A percentile compares a stretch with the other conserved stretches of the same genome.
Conservation (phyloP, 352 stramenopile species). For the Blastocystis sp. region DNA sequence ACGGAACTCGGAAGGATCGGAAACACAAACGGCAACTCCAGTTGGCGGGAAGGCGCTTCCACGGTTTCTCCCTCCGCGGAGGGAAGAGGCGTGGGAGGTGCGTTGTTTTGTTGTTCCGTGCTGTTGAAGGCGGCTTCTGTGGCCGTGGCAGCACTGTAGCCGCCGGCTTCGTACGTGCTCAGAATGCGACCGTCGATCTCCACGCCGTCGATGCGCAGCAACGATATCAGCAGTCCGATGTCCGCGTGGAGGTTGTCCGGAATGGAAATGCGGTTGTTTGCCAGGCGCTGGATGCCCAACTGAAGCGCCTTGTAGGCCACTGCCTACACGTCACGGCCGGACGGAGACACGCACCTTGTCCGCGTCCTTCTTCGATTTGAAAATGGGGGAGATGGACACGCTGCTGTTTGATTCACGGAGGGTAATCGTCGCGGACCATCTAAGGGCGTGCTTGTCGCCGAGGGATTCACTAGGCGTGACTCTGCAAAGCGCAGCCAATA, state of each 20-base stretch:
- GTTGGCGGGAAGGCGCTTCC: background rate
- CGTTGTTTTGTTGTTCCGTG: background rate
- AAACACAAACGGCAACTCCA: slow-evolving; percentile 43
- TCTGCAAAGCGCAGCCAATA: background rate
- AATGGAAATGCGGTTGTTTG: background rate
- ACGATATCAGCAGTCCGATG: background rate
- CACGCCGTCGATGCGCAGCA: background rate
- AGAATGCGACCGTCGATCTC: background rate
- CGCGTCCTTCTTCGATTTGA: slow-evolving; percentile 41
- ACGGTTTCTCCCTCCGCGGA: background rate
- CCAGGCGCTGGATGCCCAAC: slow-evolving; percentile 8
- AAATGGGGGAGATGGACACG: slow-evolving; percentile 44
- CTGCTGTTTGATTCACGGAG: background rate
- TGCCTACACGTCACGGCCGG: background rate
- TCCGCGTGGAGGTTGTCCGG: background rate
- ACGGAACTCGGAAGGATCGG: background rate
- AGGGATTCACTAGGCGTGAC: background rate
- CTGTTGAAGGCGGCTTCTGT: background rate
- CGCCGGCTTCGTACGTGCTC: background rate
- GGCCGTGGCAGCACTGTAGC: background rate
- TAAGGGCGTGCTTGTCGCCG: background rate
- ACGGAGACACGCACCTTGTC: slow-evolving; percentile 17
- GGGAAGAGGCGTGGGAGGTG: background rate
- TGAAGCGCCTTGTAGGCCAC: slow-evolving; percentile 12
- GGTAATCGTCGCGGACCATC: background rate